Percentiles rank a stretch among this genome's conserved stretches.
phyloP scores from a whole-genome alignment of 2,329 filamentous ascomycete species.

The Exophiala sp. region DNA sequence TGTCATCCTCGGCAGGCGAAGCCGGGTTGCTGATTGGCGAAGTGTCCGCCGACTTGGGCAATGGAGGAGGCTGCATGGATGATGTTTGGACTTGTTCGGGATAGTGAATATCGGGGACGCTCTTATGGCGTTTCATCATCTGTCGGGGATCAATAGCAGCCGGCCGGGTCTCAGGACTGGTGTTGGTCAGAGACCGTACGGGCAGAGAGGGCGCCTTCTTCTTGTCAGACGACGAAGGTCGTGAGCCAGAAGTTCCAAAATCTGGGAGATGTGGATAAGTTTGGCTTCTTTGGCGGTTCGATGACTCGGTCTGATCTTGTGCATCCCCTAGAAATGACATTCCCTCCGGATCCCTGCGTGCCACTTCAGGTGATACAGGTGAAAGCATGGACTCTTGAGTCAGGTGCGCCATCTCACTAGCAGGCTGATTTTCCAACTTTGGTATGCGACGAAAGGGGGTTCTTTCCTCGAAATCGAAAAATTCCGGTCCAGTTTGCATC shows the following conservation, averaged over 20 bases:
- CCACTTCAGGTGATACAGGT: slow-evolving; percentile 17
- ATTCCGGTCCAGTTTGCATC: slow-evolving; percentile 51
- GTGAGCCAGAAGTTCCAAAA: slow-evolving; percentile 35
- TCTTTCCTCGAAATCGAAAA: slow-evolving; percentile 54
- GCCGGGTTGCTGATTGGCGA: slow-evolving; percentile 53
- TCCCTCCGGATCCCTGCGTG: slow-evolving; percentile 9
- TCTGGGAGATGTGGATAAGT: slow-evolving; percentile 65
- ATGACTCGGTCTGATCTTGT: slow-evolving; percentile 47
- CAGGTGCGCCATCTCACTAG: slow-evolving; percentile 57
- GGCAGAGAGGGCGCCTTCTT: slow-evolving; percentile 25
- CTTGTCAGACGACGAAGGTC: slow-evolving; percentile 38
- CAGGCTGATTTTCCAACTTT: slow-evolving; percentile 39
- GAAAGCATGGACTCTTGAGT: slow-evolving; percentile 12
- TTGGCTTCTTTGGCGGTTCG: slow-evolving; percentile 75
- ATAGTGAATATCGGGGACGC: slow-evolving; percentile 43
- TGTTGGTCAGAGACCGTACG: slow-evolving; percentile 28
- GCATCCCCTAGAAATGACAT: slow-evolving; percentile 1
- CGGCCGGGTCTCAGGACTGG: slow-evolving; percentile 26
- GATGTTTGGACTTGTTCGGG: slow-evolving; percentile 37
- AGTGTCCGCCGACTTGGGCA: slow-evolving; percentile 37
- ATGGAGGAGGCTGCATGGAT: slow-evolving; percentile 37
- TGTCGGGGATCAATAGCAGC: slow-evolving; percentile 31
- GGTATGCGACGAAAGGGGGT: slow-evolving; percentile 63
- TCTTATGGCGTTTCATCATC: slow-evolving; percentile 41
- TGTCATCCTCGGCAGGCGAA: slow-evolving; percentile 72